Evolutionary conservation across 1,284 basidiomycete species (phyloP).

Genomic region (Trametes pubescens): DNA sequence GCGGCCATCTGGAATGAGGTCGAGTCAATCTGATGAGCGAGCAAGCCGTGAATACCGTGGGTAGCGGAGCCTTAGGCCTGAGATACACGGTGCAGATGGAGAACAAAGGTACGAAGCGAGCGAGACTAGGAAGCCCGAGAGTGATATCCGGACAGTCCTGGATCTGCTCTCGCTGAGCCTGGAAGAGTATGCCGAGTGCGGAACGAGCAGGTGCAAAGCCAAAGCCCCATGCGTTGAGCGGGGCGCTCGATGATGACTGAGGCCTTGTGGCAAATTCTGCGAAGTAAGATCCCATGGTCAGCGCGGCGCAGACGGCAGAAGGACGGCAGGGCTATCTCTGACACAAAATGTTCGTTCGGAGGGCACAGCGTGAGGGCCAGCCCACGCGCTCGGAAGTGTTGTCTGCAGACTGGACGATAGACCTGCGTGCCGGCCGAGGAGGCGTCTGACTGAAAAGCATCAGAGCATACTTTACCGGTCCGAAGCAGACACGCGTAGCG

Average conservation of each 20-base stretch:
- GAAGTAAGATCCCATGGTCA: neutral
- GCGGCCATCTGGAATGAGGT: neutral
- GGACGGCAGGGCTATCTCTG: neutral
- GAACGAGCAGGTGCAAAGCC: neutral
- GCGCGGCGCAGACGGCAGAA: slow-evolving; percentile 4
- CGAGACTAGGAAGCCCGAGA: neutral
- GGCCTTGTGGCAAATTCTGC: neutral
- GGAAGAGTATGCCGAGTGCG: slow-evolving; percentile 10
- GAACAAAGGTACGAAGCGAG: slow-evolving; percentile 11
- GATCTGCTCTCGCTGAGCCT: slow-evolving; percentile 16
- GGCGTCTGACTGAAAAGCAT: neutral
- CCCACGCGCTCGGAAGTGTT: neutral
- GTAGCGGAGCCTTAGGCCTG: slow-evolving; percentile 8
- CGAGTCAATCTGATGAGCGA: slow-evolving; percentile 9
- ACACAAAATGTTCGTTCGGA: neutral
- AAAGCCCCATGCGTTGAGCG: slow-evolving; percentile 8
- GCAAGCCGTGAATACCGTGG: slow-evolving; percentile 22
- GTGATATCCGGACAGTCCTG: slow-evolving; percentile 10
- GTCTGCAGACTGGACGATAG: neutral
- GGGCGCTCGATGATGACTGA: neutral
- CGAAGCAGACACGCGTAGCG: neutral
- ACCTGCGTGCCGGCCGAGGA: neutral
- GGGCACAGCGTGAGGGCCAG: neutral
- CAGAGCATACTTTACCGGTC: neutral
- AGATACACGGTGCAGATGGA: slow-evolving; percentile 6